Percentiles rank a stretch among this genome's conserved stretches.
Conservation (phyloP, 2,329 filamentous ascomycete genomes). For the Clarireedia homoeocarpa region DNA sequence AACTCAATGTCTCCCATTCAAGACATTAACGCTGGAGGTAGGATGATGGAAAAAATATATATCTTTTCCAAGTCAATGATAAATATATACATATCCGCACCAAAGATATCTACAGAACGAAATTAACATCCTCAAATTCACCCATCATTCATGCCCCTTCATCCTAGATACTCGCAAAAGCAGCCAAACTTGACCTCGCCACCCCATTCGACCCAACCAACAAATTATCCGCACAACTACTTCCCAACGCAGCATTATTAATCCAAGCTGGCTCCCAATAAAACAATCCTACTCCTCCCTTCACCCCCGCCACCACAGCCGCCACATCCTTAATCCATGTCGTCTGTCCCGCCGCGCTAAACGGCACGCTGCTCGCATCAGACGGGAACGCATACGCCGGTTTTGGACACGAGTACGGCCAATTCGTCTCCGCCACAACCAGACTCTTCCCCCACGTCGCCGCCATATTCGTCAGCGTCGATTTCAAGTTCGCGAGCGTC, state of each 20-base stretch:
- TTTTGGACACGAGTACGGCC: conserved; percentile 56
- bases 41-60: too few relatives aligned
- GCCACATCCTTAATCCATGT: conserved; percentile 55
- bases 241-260: conserved; percentile 55
- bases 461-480: conserved; percentile 50
- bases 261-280: conserved; percentile 73
- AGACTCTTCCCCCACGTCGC: conserved; percentile 56
- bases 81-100: neutral
- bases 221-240: conserved; percentile 56
- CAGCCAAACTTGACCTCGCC: conserved; percentile 48
- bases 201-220: conserved; percentile 50
- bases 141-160: neutral
- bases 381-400: conserved; percentile 51
- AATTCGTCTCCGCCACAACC: conserved; percentile 64
- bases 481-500: conserved; percentile 48
- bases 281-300: conserved; percentile 52
- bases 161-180: conserved; percentile 35
- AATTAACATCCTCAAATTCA: neutral
- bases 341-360: conserved; percentile 54
- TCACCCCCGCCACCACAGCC: conserved; percentile 43
- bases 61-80: neutral
- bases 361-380: conserved; percentile 52
- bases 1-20: too few relatives aligned
- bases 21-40: too few relatives aligned
- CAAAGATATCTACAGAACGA: neutral